Evolutionary conservation across 2,329 filamentous ascomycete genomes (phyloP).

Genomic region (Falciphora oryzae): DNA sequence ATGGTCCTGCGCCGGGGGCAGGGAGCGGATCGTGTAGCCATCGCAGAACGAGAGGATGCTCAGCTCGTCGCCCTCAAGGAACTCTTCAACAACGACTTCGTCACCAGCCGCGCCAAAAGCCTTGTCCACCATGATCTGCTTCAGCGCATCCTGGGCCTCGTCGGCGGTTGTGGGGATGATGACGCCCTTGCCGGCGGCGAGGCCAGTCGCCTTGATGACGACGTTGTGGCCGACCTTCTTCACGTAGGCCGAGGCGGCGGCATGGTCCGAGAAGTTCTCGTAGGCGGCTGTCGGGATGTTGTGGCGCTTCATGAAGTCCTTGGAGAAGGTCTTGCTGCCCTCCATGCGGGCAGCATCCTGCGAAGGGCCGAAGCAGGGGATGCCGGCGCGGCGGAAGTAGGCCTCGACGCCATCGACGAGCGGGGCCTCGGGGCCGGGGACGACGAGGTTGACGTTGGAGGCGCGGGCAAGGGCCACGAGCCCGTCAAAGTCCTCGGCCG

Average conservation of each 20-base stretch:
- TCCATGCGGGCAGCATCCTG: conserved; percentile 84
- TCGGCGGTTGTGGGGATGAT: conserved; percentile 77
- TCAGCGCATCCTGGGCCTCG: conserved; percentile 75
- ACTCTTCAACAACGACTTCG: conserved; percentile 89
- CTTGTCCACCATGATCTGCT: conserved; percentile 83
- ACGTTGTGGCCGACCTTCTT: conserved; percentile 65
- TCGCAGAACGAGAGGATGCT: conserved; percentile 90
- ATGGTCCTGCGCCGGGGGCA: conserved; percentile 93
- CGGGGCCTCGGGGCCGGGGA: conserved; percentile 90
- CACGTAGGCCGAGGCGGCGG: conserved; percentile 67
- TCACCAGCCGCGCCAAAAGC: conserved; percentile 83
- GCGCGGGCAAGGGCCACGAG: conserved; percentile 71
- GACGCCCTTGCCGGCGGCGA: conserved; percentile 94
- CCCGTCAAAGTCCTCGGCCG: conserved; percentile 68
- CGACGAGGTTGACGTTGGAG: conserved; percentile 71
- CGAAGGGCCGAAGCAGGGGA: conserved; percentile 80
- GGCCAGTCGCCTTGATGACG: conserved; percentile 85
- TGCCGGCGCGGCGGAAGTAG: conserved; percentile 68
- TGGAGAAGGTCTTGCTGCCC: conserved; percentile 94
- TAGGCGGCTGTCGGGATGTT: conserved; percentile 87
- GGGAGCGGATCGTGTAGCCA: conserved; percentile 73
- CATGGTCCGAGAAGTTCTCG: conserved; percentile 78
- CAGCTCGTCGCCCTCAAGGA: conserved; percentile 83
- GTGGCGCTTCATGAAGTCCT: conserved; percentile 94
- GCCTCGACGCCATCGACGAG: conserved; percentile 85